Percentiles rank a stretch among this genome's conserved stretches.
These are phyloP conservation scores for Solanum gracilifrons DNA, from an alignment of 257 asterid species.

Conservation along the genomic window DNA sequence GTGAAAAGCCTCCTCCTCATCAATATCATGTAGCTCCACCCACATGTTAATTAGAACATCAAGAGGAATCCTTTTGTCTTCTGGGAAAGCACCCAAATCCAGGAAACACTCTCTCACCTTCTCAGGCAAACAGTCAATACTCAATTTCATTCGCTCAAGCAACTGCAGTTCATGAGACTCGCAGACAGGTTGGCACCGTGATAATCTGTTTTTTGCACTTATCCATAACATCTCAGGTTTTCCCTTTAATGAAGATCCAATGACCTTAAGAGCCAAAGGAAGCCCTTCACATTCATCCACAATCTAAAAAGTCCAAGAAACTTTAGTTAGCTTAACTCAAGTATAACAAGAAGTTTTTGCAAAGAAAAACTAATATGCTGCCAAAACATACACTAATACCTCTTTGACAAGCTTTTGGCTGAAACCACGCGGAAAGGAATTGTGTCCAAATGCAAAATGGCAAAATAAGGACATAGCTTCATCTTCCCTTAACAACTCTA, in stretches of 20 bases:
- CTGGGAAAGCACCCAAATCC: constrained; percentile 82
- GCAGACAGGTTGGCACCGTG: constrained; percentile 55
- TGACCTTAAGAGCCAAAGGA: constrained; percentile 85
- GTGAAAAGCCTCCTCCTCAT: constrained; percentile 76
- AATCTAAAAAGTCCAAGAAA: constrained; percentile 27
- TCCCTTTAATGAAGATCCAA: constrained; percentile 73
- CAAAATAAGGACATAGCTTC: constrained; percentile 73
- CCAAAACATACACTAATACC: constrained; percentile 14
- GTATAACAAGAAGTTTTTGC: neutral
- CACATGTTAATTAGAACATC: constrained; percentile 87
- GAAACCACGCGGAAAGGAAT: constrained; percentile 39
- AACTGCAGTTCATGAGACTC: constrained; percentile 78
- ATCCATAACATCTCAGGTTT: constrained; percentile 79
- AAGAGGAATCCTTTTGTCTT: constrained; percentile 78
- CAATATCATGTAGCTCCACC: constrained; percentile 82
- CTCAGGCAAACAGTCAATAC: constrained; percentile 58
- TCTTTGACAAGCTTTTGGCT: constrained; percentile 51
- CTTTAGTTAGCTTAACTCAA: neutral
- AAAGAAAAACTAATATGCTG: neutral
- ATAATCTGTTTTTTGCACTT: constrained; percentile 62
- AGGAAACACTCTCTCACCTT: constrained; percentile 74
- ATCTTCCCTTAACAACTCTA: constrained; percentile 62
- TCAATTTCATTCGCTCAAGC: constrained; percentile 73
- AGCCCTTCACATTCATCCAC: constrained; percentile 85
- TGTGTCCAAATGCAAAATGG: constrained; percentile 69